These are phyloP conservation scores for Esteya vermicola DNA, from an alignment of 2,329 filamentous ascomycete genomes.

Conservation along the genomic window DNA sequence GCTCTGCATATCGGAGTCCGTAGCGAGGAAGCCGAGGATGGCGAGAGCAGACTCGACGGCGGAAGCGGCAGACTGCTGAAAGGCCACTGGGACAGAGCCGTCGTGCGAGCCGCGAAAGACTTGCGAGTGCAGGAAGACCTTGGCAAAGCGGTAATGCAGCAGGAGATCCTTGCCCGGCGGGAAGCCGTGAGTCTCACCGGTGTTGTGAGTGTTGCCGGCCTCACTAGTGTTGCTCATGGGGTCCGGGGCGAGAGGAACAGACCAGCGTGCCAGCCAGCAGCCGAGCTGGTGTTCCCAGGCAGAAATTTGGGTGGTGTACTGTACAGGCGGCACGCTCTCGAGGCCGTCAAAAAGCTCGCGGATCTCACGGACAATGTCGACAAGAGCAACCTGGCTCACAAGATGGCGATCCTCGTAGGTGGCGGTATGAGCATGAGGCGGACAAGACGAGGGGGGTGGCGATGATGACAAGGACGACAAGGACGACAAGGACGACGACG, in stretches of 20 bases:
- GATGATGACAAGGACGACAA: too few species aligned
- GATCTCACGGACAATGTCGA: constrained; percentile 42
- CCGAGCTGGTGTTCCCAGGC: constrained; percentile 20
- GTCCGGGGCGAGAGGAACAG: constrained; percentile 14
- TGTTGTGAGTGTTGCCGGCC: constrained; percentile 18
- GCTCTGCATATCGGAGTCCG: constrained; percentile 19
- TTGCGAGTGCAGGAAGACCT: constrained; percentile 17
- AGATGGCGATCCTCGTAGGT: constrained; percentile 41
- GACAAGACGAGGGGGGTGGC: too few species aligned
- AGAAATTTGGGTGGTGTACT: constrained; percentile 29
- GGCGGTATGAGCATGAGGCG: too few species aligned
- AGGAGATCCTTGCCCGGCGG: constrained; percentile 18
- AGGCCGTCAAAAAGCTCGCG: constrained; percentile 41
- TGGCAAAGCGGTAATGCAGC: constrained; percentile 19
- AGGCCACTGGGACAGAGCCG: constrained; percentile 3
- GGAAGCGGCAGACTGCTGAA: constrained; percentile 6
- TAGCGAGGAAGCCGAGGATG: constrained; percentile 22
- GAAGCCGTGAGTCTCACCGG: constrained; percentile 18
- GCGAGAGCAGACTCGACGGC: constrained; percentile 17
- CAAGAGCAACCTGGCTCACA: constrained; percentile 41
- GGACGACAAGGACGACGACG: too few species aligned
- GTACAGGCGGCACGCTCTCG: constrained; percentile 31
- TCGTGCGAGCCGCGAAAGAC: constrained; percentile 15
- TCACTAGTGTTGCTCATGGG: too few species aligned
- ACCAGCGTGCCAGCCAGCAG: constrained; percentile 23